Evolutionary conservation across 306 rosid species (phyloP).

Genomic region (Trichosanthes cucumerina): DNA sequence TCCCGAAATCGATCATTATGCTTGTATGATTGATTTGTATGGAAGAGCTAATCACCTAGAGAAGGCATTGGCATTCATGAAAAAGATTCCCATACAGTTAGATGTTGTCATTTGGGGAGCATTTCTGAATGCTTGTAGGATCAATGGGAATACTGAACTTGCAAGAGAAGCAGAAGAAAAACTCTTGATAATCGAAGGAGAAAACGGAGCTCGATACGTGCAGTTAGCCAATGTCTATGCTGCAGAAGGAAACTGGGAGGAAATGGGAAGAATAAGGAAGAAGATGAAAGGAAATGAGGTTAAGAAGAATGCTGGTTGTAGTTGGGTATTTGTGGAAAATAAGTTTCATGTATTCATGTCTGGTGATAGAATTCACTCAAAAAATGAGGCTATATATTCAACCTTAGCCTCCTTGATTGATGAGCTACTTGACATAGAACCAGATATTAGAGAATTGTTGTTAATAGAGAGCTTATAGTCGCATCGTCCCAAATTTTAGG

Average conservation of each 20-base stretch:
- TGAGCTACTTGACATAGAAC: conserved; percentile 24
- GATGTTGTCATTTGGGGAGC: conserved; percentile 62
- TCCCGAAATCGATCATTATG: conserved; percentile 59
- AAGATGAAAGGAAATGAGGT: conserved; percentile 63
- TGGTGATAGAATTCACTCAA: conserved; percentile 41
- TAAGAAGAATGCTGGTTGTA: conserved; percentile 62
- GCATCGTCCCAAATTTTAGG: no score
- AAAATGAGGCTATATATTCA: conserved; percentile 41
- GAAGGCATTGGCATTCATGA: conserved; percentile 46
- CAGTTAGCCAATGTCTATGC: conserved; percentile 74
- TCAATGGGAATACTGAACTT: conserved; percentile 37
- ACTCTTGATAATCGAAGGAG: conserved; percentile 31
- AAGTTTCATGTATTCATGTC: conserved; percentile 57
- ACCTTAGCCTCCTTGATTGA: conserved; percentile 35
- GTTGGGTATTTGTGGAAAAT: conserved; percentile 62
- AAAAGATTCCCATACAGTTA: conserved; percentile 34
- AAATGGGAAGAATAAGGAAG: conserved; percentile 72
- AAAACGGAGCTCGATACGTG: conserved; percentile 52
- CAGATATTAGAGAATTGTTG: no score
- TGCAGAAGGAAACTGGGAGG: conserved; percentile 65
- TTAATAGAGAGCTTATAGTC: no score
- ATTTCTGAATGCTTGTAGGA: conserved; percentile 58
- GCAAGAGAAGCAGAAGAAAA: conserved; percentile 43
- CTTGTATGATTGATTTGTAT: conserved; percentile 80
- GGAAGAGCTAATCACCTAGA: conserved; percentile 59